Evolutionary conservation across 495 filamentous ascomycete species (phyloP), one percentile per base, ranked within the genome.

Genomic region (Neurospora sp.): DNA sequence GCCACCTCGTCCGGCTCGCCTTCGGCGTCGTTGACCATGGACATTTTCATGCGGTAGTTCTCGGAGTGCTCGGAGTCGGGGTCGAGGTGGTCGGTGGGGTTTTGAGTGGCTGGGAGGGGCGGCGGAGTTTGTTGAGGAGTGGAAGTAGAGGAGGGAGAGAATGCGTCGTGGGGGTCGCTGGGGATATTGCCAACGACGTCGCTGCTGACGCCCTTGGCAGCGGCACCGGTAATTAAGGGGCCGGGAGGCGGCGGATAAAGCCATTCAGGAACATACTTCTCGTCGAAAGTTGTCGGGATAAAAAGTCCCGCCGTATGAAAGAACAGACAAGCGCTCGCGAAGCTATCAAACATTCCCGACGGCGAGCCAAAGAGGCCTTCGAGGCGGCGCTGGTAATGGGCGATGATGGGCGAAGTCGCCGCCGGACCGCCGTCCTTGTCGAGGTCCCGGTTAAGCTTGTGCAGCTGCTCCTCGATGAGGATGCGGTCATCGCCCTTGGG

Each of bases 301-400:
- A 75, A 73, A 12, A 87, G 59, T 0, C 78, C 79, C 0, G 88
- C 70, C 3, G 80, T 83, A n/a, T 83, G 83, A 72, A 88, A 88
- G 72, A 89, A 87, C 20, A 89, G 79, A 40, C 79, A 79, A 2
- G 86, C 80, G 69, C 84, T 87, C 9, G 84, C 86, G 72, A 88
- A 89, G 20, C 84, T 77, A 69, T 89, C 87, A 74, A 88, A 87
- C 40, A 85, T 76, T 61, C 80, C 74, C 37, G 73, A 74, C 3
- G 87, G 85, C 4, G 45, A 69, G 18, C 68, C 39, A 76, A 88
- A 88, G 22, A 88, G 79, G 37, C 27, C 69, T 0, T 74, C 70
- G 14, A 71, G 71, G 3, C 70, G 8, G 1, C 53, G 31, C 20
- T 65, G 53, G 2, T 65, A 65, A 2, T 65, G 27, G 27, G 53